Conservation (phyloP, 2,329 filamentous ascomycete species). For the Nemania diffusa region DNA sequence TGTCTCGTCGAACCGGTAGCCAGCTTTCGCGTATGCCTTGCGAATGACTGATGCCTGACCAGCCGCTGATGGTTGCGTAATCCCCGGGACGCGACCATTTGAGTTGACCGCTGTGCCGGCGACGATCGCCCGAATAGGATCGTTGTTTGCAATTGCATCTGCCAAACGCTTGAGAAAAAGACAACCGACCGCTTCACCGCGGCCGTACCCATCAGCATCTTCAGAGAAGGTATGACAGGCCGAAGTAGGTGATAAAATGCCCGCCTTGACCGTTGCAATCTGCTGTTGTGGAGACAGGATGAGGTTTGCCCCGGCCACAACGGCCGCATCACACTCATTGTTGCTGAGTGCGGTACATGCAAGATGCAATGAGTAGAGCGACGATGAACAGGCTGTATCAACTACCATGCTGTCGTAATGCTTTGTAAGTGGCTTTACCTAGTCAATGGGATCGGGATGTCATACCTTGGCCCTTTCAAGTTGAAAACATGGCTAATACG, state of each 20-base stretch:
- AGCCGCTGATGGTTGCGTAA: slow-evolving; percentile 55
- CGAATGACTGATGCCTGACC: background rate
- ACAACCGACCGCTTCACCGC: background rate
- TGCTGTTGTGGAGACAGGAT: slow-evolving; percentile 40
- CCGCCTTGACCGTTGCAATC: slow-evolving; percentile 36
- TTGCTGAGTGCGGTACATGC: slow-evolving; percentile 35
- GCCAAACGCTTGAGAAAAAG: slow-evolving; percentile 25
- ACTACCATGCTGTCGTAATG: slow-evolving; percentile 38
- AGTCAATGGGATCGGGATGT: background rate
- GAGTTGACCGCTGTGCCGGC: slow-evolving; percentile 38
- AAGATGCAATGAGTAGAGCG: slow-evolving; percentile 40
- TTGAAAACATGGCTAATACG: slow-evolving; percentile 48
- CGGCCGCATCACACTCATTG: slow-evolving; percentile 40
- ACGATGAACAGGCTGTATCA: slow-evolving; percentile 51
- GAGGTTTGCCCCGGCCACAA: slow-evolving; percentile 44
- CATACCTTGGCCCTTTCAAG: slow-evolving; percentile 46
- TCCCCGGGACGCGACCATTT: slow-evolving; percentile 57
- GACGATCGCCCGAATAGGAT: slow-evolving; percentile 39
- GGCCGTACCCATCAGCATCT: background rate
- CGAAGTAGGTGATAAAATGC: background rate
- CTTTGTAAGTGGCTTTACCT: background rate
- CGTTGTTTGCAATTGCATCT: slow-evolving; percentile 25
- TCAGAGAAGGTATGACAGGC: background rate
- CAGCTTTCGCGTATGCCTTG: background rate
- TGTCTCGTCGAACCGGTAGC: background rate